Conservation (phyloP, 2,329 filamentous ascomycete genomes). For the Sarocladium oryzae region DNA sequence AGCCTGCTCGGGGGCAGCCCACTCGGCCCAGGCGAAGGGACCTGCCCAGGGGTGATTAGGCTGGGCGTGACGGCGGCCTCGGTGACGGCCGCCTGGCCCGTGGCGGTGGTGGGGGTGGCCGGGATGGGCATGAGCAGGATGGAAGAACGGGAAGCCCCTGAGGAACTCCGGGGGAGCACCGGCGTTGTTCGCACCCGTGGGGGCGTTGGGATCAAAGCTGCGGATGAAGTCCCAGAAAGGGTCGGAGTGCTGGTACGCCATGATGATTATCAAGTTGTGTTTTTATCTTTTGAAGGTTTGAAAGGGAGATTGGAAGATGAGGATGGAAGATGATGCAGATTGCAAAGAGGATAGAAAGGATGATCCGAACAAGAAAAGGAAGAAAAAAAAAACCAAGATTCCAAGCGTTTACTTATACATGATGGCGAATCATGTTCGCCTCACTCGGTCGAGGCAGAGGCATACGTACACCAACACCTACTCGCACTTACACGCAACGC, state of each 20-base stretch:
- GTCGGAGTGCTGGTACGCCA: conserved; percentile 2
- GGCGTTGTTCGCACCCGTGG: background rate
- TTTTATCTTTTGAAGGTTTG: background rate
- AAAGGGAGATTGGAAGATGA: background rate
- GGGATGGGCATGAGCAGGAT: background rate
- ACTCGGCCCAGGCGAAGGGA: conserved; percentile 5
- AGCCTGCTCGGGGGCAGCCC: background rate
- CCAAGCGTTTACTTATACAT: conserved; percentile 7
- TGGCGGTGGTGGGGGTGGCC: background rate
- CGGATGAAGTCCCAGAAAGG: conserved; percentile 8
- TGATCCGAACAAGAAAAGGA: too few species aligned
- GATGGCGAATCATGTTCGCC: background rate
- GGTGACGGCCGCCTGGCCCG: background rate
- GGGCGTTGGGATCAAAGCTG: background rate
- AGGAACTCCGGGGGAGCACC: conserved; percentile 4
- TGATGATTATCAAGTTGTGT: background rate
- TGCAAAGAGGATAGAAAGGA: background rate
- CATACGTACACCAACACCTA: conserved; percentile 1
- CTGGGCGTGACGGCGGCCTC: background rate
- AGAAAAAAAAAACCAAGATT: background rate
- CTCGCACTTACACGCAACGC: background rate
- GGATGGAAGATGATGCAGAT: background rate
- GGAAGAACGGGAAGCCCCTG: background rate
- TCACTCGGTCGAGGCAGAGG: background rate
- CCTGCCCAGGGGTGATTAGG: background rate